Conservation (phyloP, 2,329 filamentous ascomycete species). For the Camptophora hylomeconis region DNA sequence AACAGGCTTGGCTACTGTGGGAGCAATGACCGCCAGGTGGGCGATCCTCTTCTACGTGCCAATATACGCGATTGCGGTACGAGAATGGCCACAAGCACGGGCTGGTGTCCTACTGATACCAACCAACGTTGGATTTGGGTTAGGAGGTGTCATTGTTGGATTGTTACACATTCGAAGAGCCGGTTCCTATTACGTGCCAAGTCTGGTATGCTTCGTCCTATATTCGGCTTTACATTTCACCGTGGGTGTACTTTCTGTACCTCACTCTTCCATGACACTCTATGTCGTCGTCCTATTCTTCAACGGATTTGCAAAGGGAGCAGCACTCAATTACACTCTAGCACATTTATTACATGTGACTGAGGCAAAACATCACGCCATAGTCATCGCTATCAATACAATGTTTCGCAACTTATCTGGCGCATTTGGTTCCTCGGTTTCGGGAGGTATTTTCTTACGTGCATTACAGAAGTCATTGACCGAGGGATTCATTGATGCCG, state of each 20-base stretch:
- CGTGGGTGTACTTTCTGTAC: constrained; percentile 43
- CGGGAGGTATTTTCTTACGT: constrained; percentile 61
- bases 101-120: constrained; percentile 68
- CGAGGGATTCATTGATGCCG: constrained; percentile 40
- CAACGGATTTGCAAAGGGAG: constrained; percentile 62
- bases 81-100: constrained; percentile 53
- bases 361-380: constrained; percentile 52
- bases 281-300: constrained; percentile 39
- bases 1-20: constrained; percentile 60
- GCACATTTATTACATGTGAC: constrained; percentile 68
- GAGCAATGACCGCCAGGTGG: constrained; percentile 74
- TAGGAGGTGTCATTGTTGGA: constrained; percentile 60
- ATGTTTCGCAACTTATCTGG: constrained; percentile 75
- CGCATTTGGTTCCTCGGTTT: constrained; percentile 66
- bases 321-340: constrained; percentile 65
- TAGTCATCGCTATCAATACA: constrained; percentile 60
- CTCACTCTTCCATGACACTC: constrained; percentile 39
- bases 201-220: constrained; percentile 44
- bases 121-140: constrained; percentile 66
- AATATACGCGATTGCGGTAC: constrained; percentile 65
- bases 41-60: constrained; percentile 68
- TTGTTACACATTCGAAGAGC: constrained; percentile 60
- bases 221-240: constrained; percentile 49
- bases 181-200: constrained; percentile 59
- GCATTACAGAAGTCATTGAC: constrained; percentile 43